Evolutionary conservation across 164 flowering plant genomes (phyloP).

Genomic region (Sextonia rubra): DNA sequence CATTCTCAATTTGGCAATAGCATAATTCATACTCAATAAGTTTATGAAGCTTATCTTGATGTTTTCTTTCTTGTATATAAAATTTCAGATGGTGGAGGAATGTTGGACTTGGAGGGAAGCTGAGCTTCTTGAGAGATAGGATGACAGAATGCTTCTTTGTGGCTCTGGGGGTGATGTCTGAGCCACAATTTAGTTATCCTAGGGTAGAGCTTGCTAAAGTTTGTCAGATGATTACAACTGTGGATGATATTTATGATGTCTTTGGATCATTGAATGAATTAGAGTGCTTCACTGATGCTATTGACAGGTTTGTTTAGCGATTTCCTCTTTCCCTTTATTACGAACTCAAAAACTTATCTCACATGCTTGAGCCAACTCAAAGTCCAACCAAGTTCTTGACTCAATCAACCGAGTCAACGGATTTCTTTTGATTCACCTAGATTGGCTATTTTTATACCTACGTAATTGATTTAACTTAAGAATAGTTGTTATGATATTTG

Average conservation of each 20-base stretch:
- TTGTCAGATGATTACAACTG: slow-evolving; percentile 16
- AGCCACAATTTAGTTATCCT: slow-evolving; percentile 24
- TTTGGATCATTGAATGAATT: slow-evolving; percentile 40
- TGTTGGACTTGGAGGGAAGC: slow-evolving; percentile 20
- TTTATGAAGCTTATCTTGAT: too few species aligned
- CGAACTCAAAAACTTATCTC: not conserved
- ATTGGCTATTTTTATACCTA: too few species aligned
- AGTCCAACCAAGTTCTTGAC: too few species aligned
- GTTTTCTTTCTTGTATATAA: too few species aligned
- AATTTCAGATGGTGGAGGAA: slow-evolving; percentile 21
- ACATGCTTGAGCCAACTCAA: too few species aligned
- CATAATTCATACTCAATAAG: too few species aligned
- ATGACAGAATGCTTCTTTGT: slow-evolving; percentile 36
- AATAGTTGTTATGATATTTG: too few species aligned
- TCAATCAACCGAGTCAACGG: too few species aligned
- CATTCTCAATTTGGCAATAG: too few species aligned
- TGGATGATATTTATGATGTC: slow-evolving; percentile 46
- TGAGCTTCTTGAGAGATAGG: slow-evolving; percentile 38
- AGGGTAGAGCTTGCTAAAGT: slow-evolving; percentile 29
- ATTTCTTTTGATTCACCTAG: too few species aligned
- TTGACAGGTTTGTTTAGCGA: slow-evolving; percentile 25
- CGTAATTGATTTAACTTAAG: too few species aligned
- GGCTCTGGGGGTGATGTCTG: slow-evolving; percentile 23
- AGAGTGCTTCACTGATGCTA: slow-evolving; percentile 32
- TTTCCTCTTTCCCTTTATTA: not conserved